phyloP scores from a whole-genome alignment of 2,329 filamentous ascomycete species.

The Xylaria sp. region DNA sequence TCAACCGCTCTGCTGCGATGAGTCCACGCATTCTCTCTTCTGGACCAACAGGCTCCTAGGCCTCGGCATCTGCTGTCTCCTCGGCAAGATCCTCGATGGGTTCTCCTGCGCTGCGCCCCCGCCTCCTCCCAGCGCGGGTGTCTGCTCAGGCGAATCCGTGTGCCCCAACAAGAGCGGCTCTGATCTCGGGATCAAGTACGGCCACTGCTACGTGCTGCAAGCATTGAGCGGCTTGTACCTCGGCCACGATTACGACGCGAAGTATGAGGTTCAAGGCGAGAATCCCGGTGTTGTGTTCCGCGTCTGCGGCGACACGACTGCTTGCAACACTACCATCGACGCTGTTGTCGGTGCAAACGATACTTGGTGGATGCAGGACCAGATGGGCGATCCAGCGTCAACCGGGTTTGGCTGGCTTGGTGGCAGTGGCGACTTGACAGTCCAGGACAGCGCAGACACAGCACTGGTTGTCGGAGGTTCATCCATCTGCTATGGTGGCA shows the following conservation, averaged over 20 bases:
- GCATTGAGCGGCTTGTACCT: constrained; percentile 30
- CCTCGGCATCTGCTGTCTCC: constrained; percentile 30
- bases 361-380: constrained; percentile 34
- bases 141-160: constrained; percentile 29
- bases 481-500: constrained; percentile 30
- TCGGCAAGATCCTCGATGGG: constrained; percentile 31
- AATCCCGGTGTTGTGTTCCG: constrained; percentile 36
- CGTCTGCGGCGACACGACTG: constrained; percentile 27
- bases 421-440: constrained; percentile 28
- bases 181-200: constrained; percentile 33
- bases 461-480: constrained; percentile 30
- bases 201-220: constrained; percentile 35
- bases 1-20: constrained; percentile 22
- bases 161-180: constrained; percentile 23
- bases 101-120: constrained; percentile 20
- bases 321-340: constrained; percentile 22
- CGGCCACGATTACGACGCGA: constrained; percentile 32
- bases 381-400: constrained; percentile 29
- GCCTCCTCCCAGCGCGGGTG: constrained; percentile 10
- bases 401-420: constrained; percentile 36
- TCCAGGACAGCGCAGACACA: constrained; percentile 16
- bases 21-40: constrained; percentile 25
- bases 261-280: constrained; percentile 34
- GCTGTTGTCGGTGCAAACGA: constrained; percentile 24
- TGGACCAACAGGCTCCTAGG: constrained; percentile 25